Evolutionary conservation across 805 yeast species (phyloP), one percentile per base, ranked within the genome.

Genomic region (Starmerella vaccinii): DNA sequence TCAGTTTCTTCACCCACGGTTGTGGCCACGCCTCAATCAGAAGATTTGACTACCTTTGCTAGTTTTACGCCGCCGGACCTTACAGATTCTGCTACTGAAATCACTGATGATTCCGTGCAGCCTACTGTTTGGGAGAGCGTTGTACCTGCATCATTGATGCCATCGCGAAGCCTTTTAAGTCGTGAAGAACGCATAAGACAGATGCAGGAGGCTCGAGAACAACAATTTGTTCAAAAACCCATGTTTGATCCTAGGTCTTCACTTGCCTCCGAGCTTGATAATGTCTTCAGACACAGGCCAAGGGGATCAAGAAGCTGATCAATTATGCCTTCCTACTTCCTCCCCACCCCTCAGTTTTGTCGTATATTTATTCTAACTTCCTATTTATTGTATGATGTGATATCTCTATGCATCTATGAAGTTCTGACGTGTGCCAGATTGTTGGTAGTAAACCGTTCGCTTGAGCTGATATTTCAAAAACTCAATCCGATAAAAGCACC

Each of bases 151-250:
- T 18, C 33, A 2, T 4, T 37, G 12, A 19, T 46, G 16, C 47
- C 50, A 18, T 40, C 47, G 5, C 30, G 26, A 5, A 42, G 50
- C 13, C 19, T 15, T 6, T 40, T 51, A 7, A 35, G 57, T 21
- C 56, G 60, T 12, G 58, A 52, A 5, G 60, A 56, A 24, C 47
- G 60, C 1, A 57, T 57, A 32, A 16, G 35, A n/a, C 44, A 37
- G 5, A 41, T 44, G 27, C 49, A 42, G 23, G 13, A 24, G 10
- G 30, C 24, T 15, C 47, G 35, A 4, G 35, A 27, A 19, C 32
- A 10, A 19, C 29, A 13, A 7, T 33, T 18, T 9, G 29, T 9
- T 4, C 42, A 38, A 15, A 41, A 41, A 23, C 33, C 50, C 6
- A 8, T 8, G 3, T 19, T 19, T 8, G 37, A 45, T 22, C 41